Percentiles rank a stretch among this genome's conserved stretches.
These are phyloP conservation scores for Suillus alpinus DNA, from an alignment of 768 basidiomycete species.

Conservation along the genomic window DNA sequence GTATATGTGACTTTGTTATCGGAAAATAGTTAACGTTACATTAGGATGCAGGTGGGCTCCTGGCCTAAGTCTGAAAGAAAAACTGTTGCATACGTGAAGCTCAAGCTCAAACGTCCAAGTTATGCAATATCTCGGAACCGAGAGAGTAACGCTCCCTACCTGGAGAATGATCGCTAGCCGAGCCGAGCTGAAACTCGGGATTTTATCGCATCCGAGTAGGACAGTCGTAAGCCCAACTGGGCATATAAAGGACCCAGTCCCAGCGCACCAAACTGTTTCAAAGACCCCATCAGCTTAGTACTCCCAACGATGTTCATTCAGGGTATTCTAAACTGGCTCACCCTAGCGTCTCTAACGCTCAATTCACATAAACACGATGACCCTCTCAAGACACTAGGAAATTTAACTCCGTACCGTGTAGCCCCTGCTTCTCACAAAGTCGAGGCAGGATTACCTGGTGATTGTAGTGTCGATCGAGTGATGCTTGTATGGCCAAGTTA, in stretches of 20 bases:
- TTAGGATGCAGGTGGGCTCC: neutral
- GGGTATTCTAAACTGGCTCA: neutral
- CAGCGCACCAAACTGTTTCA: neutral
- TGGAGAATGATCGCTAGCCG: neutral
- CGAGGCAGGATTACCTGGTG: slow-evolving; percentile 23
- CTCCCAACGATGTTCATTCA: neutral
- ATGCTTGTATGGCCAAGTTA: slow-evolving; percentile 22
- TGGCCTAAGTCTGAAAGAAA: neutral
- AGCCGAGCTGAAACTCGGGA: neutral
- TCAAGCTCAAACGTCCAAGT: neutral
- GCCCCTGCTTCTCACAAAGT: slow-evolving; percentile 25
- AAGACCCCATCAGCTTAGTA: neutral
- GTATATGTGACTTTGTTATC: neutral
- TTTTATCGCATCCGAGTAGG: neutral
- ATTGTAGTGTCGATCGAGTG: slow-evolving; percentile 33
- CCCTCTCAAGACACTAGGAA: slow-evolving; percentile 20
- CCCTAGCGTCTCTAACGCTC: neutral
- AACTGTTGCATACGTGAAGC: neutral
- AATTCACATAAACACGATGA: neutral
- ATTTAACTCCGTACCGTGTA: slow-evolving; percentile 29
- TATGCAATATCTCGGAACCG: neutral
- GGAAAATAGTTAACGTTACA: neutral
- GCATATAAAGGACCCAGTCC: neutral
- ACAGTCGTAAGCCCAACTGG: too few species aligned
- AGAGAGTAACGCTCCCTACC: neutral